Conservation (phyloP, 2,329 filamentous ascomycete species). For the Drechslerella stenobrocha region DNA sequence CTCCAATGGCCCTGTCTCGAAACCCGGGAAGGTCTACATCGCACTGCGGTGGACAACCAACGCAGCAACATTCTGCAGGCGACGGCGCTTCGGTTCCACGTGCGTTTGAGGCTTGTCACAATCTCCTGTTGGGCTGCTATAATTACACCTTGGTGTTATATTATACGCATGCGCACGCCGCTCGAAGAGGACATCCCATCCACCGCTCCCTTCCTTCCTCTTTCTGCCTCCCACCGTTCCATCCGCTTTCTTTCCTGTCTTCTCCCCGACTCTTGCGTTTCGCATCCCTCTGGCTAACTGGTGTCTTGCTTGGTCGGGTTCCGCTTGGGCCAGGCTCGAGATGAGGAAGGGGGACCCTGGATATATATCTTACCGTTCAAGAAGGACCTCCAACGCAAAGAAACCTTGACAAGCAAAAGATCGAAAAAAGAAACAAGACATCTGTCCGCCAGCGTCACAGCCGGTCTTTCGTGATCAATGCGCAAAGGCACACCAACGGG, state of each 20-base stretch:
- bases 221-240: neutral
- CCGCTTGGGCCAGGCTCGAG: constrained; percentile 14
- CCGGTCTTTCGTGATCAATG: constrained; percentile 7
- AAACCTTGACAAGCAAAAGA: neutral
- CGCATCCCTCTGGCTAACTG: constrained; percentile 29
- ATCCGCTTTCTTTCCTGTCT: constrained; percentile 7
- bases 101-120: constrained; percentile 33
- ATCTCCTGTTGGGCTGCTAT: neutral
- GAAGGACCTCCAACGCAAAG: constrained; percentile 21
- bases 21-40: neutral
- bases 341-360: constrained; percentile 31
- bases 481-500: constrained; percentile 9
- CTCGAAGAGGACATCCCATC: constrained; percentile 4
- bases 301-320: constrained; percentile 25
- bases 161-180: neutral
- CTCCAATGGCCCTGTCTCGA: constrained; percentile 1
- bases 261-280: constrained; percentile 1
- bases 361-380: constrained; percentile 34
- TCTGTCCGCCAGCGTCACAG: neutral
- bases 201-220: neutral
- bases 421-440: neutral
- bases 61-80: too few species aligned
- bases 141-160: neutral
- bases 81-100: constrained; percentile 22
- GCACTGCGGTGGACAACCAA: too few species aligned